These are phyloP conservation scores for Anisodus tanguticus DNA, from an alignment of 257 asterid genomes.

Conservation along the genomic window DNA sequence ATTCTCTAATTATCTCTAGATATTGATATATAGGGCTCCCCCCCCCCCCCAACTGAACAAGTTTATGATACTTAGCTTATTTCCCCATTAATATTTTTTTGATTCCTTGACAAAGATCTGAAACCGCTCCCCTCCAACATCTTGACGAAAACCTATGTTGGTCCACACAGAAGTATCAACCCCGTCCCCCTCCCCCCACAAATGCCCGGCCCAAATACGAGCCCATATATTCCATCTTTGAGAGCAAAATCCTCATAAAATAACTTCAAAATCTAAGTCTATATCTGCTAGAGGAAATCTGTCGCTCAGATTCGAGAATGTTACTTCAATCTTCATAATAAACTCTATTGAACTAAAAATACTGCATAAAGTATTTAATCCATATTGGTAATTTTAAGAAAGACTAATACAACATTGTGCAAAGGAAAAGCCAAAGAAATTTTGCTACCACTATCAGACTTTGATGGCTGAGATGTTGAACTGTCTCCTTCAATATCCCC, in stretches of 20 bases:
- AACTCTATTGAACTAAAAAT: not conserved
- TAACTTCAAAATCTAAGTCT: not conserved
- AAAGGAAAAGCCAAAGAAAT: not conserved
- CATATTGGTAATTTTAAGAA: not conserved
- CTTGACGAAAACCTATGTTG: too few relatives aligned
- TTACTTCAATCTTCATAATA: not conserved
- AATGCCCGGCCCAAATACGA: not conserved
- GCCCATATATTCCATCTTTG: not conserved
- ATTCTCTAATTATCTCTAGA: not conserved
- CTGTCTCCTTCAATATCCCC: conserved; percentile 62
- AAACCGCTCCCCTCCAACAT: too few relatives aligned
- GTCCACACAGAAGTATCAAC: too few relatives aligned
- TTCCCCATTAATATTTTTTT: too few relatives aligned
- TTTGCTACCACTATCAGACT: conserved; percentile 49
- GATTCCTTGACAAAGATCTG: too few relatives aligned
- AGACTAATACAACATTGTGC: not conserved
- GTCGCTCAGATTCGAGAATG: not conserved
- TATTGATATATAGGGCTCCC: too few relatives aligned
- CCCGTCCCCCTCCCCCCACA: too few relatives aligned
- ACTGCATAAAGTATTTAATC: not conserved
- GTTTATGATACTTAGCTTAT: too few relatives aligned
- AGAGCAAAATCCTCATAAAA: not conserved
- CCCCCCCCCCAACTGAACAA: too few relatives aligned
- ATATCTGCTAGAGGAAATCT: not conserved
- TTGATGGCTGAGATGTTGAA: conserved; percentile 56